Conservation (phyloP, 768 basidiomycete species). For the Lactarius psammicola region DNA sequence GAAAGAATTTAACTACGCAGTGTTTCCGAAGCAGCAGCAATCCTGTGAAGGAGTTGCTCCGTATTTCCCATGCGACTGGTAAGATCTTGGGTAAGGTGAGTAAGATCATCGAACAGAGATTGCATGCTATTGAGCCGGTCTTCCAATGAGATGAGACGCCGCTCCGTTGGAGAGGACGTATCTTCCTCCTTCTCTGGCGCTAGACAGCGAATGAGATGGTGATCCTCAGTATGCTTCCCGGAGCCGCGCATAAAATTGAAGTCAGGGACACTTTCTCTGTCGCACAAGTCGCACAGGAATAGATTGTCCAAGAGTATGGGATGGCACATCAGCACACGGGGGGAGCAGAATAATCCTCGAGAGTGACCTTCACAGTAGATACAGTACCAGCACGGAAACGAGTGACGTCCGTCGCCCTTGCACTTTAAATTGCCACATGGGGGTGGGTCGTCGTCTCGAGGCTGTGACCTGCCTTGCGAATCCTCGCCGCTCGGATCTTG, state of each 20-base stretch:
- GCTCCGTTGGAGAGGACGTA: background rate
- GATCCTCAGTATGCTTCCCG: slow-evolving; percentile 4
- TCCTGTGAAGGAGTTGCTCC: slow-evolving; percentile 7
- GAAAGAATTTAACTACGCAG: too few relatives aligned
- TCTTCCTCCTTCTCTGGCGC: background rate
- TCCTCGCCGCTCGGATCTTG: background rate
- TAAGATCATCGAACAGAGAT: background rate
- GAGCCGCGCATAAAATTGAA: background rate
- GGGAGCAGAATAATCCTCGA: background rate
- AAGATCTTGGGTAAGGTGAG: too few relatives aligned
- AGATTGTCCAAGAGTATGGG: slow-evolving; percentile 12
- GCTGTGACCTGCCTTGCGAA: too few relatives aligned
- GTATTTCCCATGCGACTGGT: slow-evolving; percentile 3
- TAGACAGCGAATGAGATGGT: slow-evolving; percentile 14
- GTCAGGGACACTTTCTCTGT: slow-evolving; percentile 11
- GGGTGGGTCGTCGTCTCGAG: slow-evolving; percentile 6
- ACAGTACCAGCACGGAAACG: slow-evolving; percentile 37
- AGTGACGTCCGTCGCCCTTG: slow-evolving; percentile 29
- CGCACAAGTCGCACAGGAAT: slow-evolving; percentile 26
- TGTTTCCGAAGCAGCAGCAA: background rate
- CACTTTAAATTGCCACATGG: too few relatives aligned
- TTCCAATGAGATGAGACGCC: slow-evolving; percentile 14
- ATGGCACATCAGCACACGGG: background rate
- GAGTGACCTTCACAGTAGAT: slow-evolving; percentile 31
- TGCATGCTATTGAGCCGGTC: slow-evolving; percentile 13